These are phyloP conservation scores for Raphanus raphanistrum DNA, from an alignment of 345 rosid genomes.

Conservation along the genomic window DNA sequence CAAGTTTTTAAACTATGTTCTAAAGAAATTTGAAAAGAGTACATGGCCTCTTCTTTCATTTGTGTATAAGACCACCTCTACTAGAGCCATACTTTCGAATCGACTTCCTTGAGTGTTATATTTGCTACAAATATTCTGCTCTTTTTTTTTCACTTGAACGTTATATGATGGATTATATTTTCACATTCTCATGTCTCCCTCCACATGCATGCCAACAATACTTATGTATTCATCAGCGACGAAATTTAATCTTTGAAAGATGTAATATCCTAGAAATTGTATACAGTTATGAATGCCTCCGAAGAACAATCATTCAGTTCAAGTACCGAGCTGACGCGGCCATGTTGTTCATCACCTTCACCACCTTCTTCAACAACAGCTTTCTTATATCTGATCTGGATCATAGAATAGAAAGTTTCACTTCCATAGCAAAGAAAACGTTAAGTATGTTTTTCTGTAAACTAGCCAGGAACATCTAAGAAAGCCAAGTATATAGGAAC, in stretches of 20 bases:
- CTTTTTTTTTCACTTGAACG: background rate
- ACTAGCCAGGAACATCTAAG: background rate
- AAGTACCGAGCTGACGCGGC: too few relatives aligned
- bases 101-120: background rate
- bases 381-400: too few relatives aligned
- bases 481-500: too few relatives aligned
- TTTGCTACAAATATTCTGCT: background rate
- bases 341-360: too few relatives aligned
- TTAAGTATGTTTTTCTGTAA: background rate
- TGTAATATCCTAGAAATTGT: too few relatives aligned
- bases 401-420: too few relatives aligned
- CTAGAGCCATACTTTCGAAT: constrained; percentile 9
- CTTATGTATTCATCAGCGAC: background rate
- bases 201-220: background rate
- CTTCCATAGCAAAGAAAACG: background rate
- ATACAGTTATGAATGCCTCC: too few relatives aligned
- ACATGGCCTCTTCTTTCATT: background rate
- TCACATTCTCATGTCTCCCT: too few relatives aligned
- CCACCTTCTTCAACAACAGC: too few relatives aligned
- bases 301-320: too few relatives aligned
- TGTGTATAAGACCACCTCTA: constrained; percentile 3
- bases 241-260: background rate
- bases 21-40: background rate
- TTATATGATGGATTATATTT: too few relatives aligned
- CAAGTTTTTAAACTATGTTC: background rate